Evolutionary conservation across 768 basidiomycete genomes (phyloP).

Genomic region (Podaxis mareebaensis): DNA sequence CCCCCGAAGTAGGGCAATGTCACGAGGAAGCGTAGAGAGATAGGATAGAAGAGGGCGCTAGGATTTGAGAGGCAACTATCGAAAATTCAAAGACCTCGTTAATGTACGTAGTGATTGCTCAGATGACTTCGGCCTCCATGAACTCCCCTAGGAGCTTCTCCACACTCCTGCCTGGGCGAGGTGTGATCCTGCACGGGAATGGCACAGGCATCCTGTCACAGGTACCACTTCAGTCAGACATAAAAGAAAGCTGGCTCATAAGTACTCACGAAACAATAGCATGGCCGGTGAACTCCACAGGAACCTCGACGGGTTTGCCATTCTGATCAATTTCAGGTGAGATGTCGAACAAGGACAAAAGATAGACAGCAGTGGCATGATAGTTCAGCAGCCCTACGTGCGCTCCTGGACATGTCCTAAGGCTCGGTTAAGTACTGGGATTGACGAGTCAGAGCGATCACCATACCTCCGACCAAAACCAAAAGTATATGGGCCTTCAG

Average conservation of each 20-base stretch:
- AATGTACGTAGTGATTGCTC: background rate
- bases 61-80: background rate
- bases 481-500: conserved; percentile 1
- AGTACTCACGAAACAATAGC: background rate
- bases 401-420: conserved; percentile 21
- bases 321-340: background rate
- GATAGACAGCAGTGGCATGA: conserved; percentile 16
- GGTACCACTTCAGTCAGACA: background rate
- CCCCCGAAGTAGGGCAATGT: background rate
- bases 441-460: background rate
- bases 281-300: conserved; percentile 4
- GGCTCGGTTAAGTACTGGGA: background rate
- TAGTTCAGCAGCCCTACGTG: conserved; percentile 16
- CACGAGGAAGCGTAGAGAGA: background rate
- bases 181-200: background rate
- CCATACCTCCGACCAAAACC: conserved; percentile 13
- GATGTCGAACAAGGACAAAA: conserved; percentile 16
- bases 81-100: background rate
- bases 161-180: background rate
- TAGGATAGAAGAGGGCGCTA: background rate
- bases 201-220: background rate
- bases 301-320: conserved; percentile 1
- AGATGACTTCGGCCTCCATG: background rate
- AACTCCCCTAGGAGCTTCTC: background rate
- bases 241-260: background rate